Evolutionary conservation across 1,139 yeast genomes (phyloP).

Genomic region (Candida freyschussii): DNA sequence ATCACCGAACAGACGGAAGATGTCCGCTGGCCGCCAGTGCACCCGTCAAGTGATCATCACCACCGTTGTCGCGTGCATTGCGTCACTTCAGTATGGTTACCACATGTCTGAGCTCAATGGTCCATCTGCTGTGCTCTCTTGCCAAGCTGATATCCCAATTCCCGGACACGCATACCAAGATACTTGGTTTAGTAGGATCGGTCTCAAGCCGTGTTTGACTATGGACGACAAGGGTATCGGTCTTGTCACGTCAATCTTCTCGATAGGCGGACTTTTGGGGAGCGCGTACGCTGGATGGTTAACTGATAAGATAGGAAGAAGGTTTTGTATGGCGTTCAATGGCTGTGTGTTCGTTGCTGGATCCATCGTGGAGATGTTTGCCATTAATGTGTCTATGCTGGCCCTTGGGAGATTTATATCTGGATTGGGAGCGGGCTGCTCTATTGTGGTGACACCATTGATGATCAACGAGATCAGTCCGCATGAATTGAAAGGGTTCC

Average conservation of each 20-base stretch:
- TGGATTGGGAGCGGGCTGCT: constrained; percentile 85
- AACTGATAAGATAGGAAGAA: constrained; percentile 69
- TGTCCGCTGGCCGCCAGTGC: constrained; percentile 10
- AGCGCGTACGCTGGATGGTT: constrained; percentile 67
- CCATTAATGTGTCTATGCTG: constrained; percentile 42
- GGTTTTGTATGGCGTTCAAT: constrained; percentile 50
- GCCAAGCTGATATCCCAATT: constrained; percentile 28
- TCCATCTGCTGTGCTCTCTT: constrained; percentile 62
- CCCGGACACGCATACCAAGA: constrained; percentile 25
- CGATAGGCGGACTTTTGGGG: constrained; percentile 82
- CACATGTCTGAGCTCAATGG: constrained; percentile 89
- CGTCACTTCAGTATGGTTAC: constrained; percentile 84
- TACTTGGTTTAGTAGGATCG: constrained; percentile 27
- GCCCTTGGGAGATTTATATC: constrained; percentile 69
- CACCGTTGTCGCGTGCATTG: constrained; percentile 51
- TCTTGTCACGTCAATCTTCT: constrained; percentile 73
- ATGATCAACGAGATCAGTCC: constrained; percentile 82
- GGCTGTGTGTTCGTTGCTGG: constrained; percentile 60
- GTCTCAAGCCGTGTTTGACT: constrained; percentile 47
- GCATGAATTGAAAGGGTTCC: constrained; percentile 55
- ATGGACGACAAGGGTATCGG: constrained; percentile 68
- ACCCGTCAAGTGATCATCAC: constrained; percentile 25
- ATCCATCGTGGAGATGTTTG: constrained; percentile 53
- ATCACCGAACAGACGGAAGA: too few relatives aligned
- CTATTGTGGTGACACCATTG: constrained; percentile 79